A percentile compares a stretch with the other conserved stretches of the same genome.
These are phyloP conservation scores for Leucaena leucocephala DNA, from an alignment of 306 rosid species.

Conservation along the genomic window DNA sequence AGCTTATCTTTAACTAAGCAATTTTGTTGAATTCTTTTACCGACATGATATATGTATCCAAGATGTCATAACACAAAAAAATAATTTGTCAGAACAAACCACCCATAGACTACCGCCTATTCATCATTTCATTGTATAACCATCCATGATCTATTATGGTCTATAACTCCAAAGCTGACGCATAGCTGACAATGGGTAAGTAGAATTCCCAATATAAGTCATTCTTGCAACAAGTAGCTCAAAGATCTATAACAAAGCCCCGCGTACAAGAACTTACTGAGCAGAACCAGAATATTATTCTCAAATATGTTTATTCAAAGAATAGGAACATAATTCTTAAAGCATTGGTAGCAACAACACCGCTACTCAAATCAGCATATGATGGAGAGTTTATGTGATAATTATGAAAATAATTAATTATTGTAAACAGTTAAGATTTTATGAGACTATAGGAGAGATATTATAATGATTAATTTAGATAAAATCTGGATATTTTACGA, in stretches of 20 bases:
- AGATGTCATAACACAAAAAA: slow-evolving; percentile 5
- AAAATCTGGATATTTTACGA: no score
- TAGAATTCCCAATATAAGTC: background rate
- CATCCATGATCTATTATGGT: background rate
- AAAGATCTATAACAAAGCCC: slow-evolving; percentile 24
- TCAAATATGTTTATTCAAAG: background rate
- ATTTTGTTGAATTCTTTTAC: slow-evolving; percentile 15
- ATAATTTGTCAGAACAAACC: slow-evolving; percentile 5
- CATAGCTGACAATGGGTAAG: background rate
- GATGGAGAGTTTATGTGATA: no score
- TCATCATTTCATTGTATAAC: slow-evolving; percentile 17
- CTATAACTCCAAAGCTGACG: background rate
- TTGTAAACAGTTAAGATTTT: no score
- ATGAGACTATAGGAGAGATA: no score
- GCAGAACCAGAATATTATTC: background rate
- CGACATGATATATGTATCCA: background rate
- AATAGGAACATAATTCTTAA: background rate
- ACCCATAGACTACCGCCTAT: slow-evolving; percentile 11
- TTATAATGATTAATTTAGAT: no score
- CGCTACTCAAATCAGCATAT: background rate
- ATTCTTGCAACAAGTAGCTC: background rate
- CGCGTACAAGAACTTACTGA: slow-evolving; percentile 42
- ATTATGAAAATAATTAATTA: no score
- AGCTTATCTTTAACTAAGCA: slow-evolving; percentile 12
- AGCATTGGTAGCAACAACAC: background rate